Conservation (phyloP, 1,284 basidiomycete genomes). For the Heliocybe sulcata region DNA sequence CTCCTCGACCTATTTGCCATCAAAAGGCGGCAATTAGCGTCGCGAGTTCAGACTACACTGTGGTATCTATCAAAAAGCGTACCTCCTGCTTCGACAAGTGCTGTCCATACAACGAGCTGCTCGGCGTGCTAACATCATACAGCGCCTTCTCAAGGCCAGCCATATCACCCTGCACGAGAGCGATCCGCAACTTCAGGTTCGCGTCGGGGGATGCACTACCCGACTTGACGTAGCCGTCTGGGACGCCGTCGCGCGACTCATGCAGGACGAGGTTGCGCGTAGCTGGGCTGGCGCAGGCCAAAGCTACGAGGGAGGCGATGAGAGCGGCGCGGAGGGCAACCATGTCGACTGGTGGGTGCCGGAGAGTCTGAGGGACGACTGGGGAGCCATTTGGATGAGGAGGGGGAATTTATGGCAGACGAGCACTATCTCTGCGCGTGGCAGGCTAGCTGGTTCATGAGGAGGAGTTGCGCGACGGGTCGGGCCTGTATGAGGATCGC, state of each 20-base stretch:
- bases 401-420: too few species aligned
- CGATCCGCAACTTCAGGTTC: conserved; percentile 24
- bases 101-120: conserved; percentile 21
- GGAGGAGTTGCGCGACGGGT: too few species aligned
- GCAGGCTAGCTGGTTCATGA: too few species aligned
- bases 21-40: not conserved
- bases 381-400: too few species aligned
- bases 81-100: conserved; percentile 24
- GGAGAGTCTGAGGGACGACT: too few species aligned
- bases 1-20: conserved; percentile 21
- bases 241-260: conserved; percentile 18
- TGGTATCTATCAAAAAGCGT: too few species aligned
- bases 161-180: conserved; percentile 25
- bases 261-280: conserved; percentile 12
- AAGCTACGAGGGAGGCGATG: not conserved
- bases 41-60: not conserved
- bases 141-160: conserved; percentile 27
- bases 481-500: too few species aligned
- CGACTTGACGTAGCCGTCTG: conserved; percentile 20
- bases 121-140: conserved; percentile 21
- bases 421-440: too few species aligned
- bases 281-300: not conserved
- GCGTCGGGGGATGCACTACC: conserved; percentile 20
- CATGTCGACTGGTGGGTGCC: not conserved
- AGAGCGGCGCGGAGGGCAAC: not conserved